Evolutionary conservation across 2,329 filamentous ascomycete genomes (phyloP), one percentile per base, ranked within the genome.

Genomic region (Sporothrix pseudoabietina): DNA sequence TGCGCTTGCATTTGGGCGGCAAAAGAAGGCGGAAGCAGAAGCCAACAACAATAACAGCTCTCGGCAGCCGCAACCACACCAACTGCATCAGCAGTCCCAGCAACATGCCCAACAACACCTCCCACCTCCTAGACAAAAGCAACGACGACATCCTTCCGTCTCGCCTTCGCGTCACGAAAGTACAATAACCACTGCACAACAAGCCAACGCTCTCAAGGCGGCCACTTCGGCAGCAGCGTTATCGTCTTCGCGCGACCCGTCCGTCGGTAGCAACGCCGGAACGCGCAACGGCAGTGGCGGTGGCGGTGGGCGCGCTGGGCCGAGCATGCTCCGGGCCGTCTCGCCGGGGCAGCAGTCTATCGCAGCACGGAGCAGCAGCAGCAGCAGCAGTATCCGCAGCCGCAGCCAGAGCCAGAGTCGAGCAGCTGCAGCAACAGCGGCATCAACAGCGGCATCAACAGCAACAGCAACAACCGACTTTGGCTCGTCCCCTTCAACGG

Each of bases 1-100:
- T 10, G 85, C 85, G 12, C 82, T 89, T 35, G 87, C 87, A 26
- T 89, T 89, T 75, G 82, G 83, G 75, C 84, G 83, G 66, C 49
- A 65, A 14, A 55, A 69, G 39, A 59, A 69, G 71, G 41, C 35
- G 5, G 49, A 52, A 22, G 61, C 35, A n/a, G 52, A 54, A 14
- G 39, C 52, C 26, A 47, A 66, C 44, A 47, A 66, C 35, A 35
- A 35, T 8, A 35, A 35, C 35, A 35, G 8, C 39, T 19, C 61
- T 26, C 63, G 52, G 16, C 57, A 63, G 44, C 26, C 44, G 41
- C 26, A 57, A 22, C 41, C 9, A 14, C 41, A 44, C 41, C 47
- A 35, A 35, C 16, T 12, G 55, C 26, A 55, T 30, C 35, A 44
- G 19, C 30, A 19, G 22, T 30, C 55, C 7, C 30, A 30, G 2